phyloP scores from a whole-genome alignment of 1,284 basidiomycete species.

The Anthracocystis walkeri region DNA sequence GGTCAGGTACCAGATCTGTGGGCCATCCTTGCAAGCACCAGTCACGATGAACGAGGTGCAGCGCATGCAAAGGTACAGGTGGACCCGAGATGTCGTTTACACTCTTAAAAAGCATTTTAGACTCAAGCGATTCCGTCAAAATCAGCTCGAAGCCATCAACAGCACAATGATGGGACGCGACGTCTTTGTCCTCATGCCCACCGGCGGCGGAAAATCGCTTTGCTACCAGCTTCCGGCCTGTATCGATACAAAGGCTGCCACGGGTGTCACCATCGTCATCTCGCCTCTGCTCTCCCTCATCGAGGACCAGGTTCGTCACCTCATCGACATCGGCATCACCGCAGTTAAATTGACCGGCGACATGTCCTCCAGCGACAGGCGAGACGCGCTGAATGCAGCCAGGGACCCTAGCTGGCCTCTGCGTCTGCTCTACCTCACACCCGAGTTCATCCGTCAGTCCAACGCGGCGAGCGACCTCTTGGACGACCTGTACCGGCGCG shows the following conservation, averaged over 20 bases:
- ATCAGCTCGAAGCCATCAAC: conserved; percentile 89
- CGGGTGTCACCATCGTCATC: conserved; percentile 87
- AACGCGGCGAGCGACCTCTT: conserved; percentile 73
- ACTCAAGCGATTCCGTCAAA: conserved; percentile 79
- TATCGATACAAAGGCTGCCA: conserved; percentile 79
- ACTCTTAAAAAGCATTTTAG: conserved; percentile 79
- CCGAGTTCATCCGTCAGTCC: conserved; percentile 76
- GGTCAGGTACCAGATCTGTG: conserved; percentile 23
- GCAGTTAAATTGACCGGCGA: conserved; percentile 81
- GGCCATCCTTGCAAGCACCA: conserved; percentile 36
- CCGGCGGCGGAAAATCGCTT: conserved; percentile 88
- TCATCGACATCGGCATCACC: conserved; percentile 78
- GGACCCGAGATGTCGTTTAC: conserved; percentile 75
- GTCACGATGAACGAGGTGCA: conserved; percentile 4
- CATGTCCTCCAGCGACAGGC: conserved; percentile 70
- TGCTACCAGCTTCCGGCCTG: conserved; percentile 82
- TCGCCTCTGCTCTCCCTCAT: conserved; percentile 91
- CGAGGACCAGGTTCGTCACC: conserved; percentile 84
- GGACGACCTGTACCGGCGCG: conserved; percentile 76
- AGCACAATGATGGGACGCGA: conserved; percentile 84
- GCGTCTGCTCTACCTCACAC: conserved; percentile 89
- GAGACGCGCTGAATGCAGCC: conserved; percentile 72
- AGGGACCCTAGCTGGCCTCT: conserved; percentile 70
- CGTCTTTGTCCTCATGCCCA: conserved; percentile 95
- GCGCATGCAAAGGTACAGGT: conserved; percentile 66